These are phyloP conservation scores for Sporisorium graminicola DNA, from an alignment of 1,284 basidiomycete species.

Conservation along the genomic window DNA sequence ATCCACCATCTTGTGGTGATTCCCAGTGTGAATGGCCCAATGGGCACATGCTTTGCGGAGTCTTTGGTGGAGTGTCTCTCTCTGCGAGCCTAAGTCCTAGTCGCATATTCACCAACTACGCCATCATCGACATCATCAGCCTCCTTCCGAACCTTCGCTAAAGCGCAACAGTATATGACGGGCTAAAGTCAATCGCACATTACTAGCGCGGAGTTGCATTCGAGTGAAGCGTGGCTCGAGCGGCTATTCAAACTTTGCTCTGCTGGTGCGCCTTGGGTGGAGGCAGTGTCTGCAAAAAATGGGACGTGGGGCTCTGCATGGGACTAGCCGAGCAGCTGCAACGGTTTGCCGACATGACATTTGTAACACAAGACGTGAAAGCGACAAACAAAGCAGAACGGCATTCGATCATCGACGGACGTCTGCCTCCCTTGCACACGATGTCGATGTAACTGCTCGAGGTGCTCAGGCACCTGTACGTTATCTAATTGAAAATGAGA, in stretches of 20 bases:
- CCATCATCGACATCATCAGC: neutral
- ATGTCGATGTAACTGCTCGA: no score
- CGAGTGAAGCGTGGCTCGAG: neutral
- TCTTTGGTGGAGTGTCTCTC: neutral
- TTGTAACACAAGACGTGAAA: neutral
- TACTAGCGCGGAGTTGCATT: conserved; percentile 2
- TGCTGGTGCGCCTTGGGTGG: neutral
- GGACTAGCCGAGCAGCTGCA: neutral
- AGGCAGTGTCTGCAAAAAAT: neutral
- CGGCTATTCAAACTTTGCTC: neutral
- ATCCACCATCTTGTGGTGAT: neutral
- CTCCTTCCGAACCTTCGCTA: neutral
- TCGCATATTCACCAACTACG: neutral
- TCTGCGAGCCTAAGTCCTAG: neutral
- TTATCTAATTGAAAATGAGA: neutral
- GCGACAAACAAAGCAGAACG: neutral
- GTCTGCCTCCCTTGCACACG: neutral
- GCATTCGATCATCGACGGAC: conserved; percentile 3
- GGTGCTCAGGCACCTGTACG: no score
- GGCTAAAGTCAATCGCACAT: neutral
- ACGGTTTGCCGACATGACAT: neutral
- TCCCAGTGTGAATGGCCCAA: neutral
- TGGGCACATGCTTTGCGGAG: neutral
- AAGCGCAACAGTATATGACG: neutral
- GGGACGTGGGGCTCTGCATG: neutral